Evolutionary conservation across 1,284 basidiomycete species (phyloP).

Genomic region (Fomitopsis betulina): DNA sequence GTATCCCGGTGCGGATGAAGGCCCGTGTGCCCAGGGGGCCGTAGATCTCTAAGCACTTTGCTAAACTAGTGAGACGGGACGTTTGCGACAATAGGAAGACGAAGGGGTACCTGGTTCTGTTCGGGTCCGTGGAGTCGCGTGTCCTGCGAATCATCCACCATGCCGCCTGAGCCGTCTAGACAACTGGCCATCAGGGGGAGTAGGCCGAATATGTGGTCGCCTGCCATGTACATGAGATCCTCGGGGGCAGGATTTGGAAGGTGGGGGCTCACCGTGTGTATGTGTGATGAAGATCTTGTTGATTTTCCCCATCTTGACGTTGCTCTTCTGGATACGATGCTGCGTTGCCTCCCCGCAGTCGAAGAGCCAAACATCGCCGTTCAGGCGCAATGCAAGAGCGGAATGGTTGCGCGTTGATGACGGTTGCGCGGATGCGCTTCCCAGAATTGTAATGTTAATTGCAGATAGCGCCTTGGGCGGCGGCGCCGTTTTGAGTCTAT

Average conservation of each 20-base stretch:
- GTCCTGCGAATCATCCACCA: slow-evolving; percentile 55
- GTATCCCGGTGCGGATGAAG: slow-evolving; percentile 72
- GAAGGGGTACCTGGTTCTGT: slow-evolving; percentile 12
- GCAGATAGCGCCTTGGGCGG: background rate
- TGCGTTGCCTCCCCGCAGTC: slow-evolving; percentile 93
- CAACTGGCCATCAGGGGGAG: slow-evolving; percentile 67
- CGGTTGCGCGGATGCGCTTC: slow-evolving; percentile 75
- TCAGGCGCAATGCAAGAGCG: slow-evolving; percentile 57
- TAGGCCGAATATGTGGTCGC: slow-evolving; percentile 85
- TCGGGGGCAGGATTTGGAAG: background rate
- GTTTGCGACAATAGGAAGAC: background rate
- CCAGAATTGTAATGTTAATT: slow-evolving; percentile 62
- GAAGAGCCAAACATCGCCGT: slow-evolving; percentile 75
- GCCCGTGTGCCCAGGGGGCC: slow-evolving; percentile 84
- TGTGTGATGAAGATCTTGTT: slow-evolving; percentile 91
- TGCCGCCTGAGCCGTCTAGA: slow-evolving; percentile 70
- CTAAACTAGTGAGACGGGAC: background rate
- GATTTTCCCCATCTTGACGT: slow-evolving; percentile 75
- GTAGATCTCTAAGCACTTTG: slow-evolving; percentile 74
- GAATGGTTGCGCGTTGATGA: slow-evolving; percentile 75
- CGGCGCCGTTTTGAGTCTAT: background rate
- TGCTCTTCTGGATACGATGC: slow-evolving; percentile 69
- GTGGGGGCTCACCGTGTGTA: slow-evolving; percentile 62
- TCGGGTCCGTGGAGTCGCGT: slow-evolving; percentile 34
- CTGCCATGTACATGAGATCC: slow-evolving; percentile 36